Evolutionary conservation across 495 filamentous ascomycete species (phyloP).

Genomic region (Aspergillus hancockii): DNA sequence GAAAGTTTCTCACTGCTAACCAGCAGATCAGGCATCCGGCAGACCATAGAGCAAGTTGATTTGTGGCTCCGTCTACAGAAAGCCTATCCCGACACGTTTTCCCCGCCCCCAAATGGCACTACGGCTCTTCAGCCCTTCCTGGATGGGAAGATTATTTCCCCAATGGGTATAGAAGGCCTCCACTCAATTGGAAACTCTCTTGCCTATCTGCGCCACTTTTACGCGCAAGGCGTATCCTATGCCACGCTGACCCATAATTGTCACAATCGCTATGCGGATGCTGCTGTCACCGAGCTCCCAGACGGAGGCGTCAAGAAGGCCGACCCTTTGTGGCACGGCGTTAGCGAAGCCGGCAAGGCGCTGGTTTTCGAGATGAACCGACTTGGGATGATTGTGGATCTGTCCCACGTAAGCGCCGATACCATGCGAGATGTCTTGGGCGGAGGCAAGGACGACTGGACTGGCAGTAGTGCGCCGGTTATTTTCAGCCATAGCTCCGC

Average conservation of each 20-base stretch:
- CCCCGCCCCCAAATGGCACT: conserved; percentile 52
- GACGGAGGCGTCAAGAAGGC: conserved; percentile 47
- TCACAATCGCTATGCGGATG: conserved; percentile 86
- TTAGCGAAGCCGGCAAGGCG: conserved; percentile 66
- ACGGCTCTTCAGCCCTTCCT: conserved; percentile 62
- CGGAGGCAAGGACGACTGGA: conserved; percentile 42
- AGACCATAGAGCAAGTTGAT: conserved; percentile 83
- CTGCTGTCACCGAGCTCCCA: conserved; percentile 61
- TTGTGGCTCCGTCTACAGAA: conserved; percentile 67
- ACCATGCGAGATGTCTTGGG: conserved; percentile 59
- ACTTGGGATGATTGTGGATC: conserved; percentile 52
- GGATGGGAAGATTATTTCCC: conserved; percentile 62
- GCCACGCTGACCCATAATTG: conserved; percentile 93
- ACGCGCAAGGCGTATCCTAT: conserved; percentile 84
- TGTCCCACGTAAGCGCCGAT: conserved; percentile 54
- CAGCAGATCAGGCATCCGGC: conserved; percentile 56
- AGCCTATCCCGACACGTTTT: conserved; percentile 70
- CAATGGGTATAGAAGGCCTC: conserved; percentile 85
- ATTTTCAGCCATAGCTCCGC: conserved; percentile 61
- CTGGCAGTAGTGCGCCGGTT: conserved; percentile 50
- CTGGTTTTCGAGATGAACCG: conserved; percentile 63
- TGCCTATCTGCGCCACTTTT: conserved; percentile 71
- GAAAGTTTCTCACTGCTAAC: neutral
- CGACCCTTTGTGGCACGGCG: conserved; percentile 55
- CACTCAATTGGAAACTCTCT: conserved; percentile 92